Conservation (phyloP, 495 filamentous ascomycete species). For the Arthonia radiata region DNA sequence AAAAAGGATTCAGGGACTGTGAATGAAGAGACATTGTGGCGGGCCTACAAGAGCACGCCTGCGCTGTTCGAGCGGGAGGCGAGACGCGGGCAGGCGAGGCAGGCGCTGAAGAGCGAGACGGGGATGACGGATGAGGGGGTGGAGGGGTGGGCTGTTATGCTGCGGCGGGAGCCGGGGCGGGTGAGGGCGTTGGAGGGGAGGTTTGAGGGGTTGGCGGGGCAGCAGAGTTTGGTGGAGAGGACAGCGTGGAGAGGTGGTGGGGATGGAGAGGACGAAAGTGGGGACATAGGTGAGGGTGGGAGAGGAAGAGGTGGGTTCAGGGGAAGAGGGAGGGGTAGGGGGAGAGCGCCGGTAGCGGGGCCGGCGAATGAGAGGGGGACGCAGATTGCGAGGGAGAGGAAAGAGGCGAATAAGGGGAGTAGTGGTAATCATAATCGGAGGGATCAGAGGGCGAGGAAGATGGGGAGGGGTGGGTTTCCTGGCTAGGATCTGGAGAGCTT, state of each 20-base stretch:
- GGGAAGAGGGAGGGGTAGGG: constrained; percentile 18
- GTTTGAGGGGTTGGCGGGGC: constrained; percentile 31
- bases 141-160: constrained; percentile 83
- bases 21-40: constrained; percentile 32
- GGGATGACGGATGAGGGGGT: constrained; percentile 84
- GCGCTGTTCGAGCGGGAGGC: constrained; percentile 44
- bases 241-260: constrained; percentile 35
- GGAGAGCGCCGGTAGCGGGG: constrained; percentile 32
- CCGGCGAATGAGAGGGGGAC: constrained; percentile 31
- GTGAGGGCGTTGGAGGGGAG: constrained; percentile 38
- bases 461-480: constrained; percentile 18
- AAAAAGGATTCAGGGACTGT: constrained; percentile 6
- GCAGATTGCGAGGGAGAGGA: constrained; percentile 26
- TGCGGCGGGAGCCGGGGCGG: constrained; percentile 41
- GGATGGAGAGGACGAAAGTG: constrained; percentile 13
- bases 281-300: constrained; percentile 12
- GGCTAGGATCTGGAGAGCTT: too few relatives aligned
- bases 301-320: constrained; percentile 21
- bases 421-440: constrained; percentile 19
- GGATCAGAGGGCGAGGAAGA: constrained; percentile 19
- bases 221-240: constrained; percentile 31
- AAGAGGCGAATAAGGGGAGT: constrained; percentile 33
- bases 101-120: constrained; percentile 44
- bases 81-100: constrained; percentile 33
- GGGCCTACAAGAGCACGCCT: constrained; percentile 33